These are phyloP conservation scores for Syzygium aqueum DNA, from an alignment of 345 rosid species.

Conservation along the genomic window DNA sequence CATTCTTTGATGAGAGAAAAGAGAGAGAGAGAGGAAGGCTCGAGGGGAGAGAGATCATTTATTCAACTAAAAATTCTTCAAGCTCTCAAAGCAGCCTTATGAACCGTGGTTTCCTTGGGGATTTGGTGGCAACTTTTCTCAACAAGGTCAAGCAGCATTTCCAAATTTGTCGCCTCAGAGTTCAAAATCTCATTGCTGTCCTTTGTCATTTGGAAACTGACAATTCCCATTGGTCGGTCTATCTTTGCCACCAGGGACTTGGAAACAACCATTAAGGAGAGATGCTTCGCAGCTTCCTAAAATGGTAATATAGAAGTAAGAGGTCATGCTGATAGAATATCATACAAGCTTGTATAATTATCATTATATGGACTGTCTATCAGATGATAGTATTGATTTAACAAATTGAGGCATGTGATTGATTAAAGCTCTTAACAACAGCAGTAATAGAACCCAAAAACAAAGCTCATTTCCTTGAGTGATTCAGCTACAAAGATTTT, in stretches of 20 bases:
- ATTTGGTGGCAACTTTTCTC: constrained; percentile 90
- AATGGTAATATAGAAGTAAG: not conserved
- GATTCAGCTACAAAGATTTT: not conserved
- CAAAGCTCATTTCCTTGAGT: not conserved
- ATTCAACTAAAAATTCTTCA: constrained; percentile 17
- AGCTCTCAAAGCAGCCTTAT: constrained; percentile 59
- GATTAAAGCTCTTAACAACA: not conserved
- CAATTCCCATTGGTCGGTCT: constrained; percentile 63
- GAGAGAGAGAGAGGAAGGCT: no score
- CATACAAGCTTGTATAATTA: not conserved
- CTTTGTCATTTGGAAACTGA: constrained; percentile 61
- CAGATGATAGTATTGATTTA: not conserved
- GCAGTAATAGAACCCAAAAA: not conserved
- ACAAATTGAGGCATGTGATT: not conserved
- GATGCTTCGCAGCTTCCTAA: constrained; percentile 88
- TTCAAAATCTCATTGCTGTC: constrained; percentile 89
- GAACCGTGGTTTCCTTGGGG: constrained; percentile 85
- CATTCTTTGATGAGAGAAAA: no score
- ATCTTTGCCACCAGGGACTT: constrained; percentile 81
- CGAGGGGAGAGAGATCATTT: not conserved
- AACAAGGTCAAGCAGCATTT: constrained; percentile 86
- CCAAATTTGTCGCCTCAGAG: constrained; percentile 76
- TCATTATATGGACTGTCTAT: not conserved
- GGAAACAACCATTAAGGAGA: constrained; percentile 91
- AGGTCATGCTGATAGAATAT: not conserved